phyloP scores from a whole-genome alignment of 2,329 filamentous ascomycete genomes.

The Fusarium verrucosum region DNA sequence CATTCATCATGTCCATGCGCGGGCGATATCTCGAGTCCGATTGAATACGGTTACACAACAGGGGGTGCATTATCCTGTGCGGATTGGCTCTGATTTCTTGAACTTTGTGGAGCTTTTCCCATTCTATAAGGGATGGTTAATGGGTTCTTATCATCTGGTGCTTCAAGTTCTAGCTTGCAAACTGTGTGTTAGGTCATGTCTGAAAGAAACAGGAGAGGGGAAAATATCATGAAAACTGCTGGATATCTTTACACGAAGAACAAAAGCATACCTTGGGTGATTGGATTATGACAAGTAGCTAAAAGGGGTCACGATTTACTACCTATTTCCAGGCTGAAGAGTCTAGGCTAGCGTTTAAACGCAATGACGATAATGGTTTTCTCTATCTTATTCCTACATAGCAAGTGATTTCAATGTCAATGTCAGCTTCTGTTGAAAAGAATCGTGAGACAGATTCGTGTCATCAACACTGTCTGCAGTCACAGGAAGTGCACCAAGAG shows the following conservation, averaged over 20 bases:
- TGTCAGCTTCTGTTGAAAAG: background rate
- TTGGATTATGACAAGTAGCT: background rate
- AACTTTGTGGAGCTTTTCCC: background rate
- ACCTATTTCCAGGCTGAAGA: slow-evolving; percentile 2
- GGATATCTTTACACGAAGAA: background rate
- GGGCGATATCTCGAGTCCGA: background rate
- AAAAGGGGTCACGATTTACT: background rate
- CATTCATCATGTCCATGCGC: background rate
- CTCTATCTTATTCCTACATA: background rate
- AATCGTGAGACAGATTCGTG: background rate
- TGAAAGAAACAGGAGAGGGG: background rate
- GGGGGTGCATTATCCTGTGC: background rate
- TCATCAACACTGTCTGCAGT: background rate
- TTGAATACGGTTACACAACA: background rate
- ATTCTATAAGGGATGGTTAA: slow-evolving; percentile 8
- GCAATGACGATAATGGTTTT: background rate
- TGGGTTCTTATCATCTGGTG: background rate
- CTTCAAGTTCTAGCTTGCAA: slow-evolving; percentile 25
- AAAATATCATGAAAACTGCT: background rate
- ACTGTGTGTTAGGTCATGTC: background rate
- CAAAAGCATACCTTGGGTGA: background rate
- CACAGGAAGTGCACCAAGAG: no score
- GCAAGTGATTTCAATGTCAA: background rate
- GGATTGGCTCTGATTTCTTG: background rate
- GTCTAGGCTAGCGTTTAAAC: slow-evolving; percentile 12